Evolutionary conservation across 2,329 filamentous ascomycete genomes (phyloP), one percentile per base, ranked within the genome.

Genomic region (Trichoderma breve): DNA sequence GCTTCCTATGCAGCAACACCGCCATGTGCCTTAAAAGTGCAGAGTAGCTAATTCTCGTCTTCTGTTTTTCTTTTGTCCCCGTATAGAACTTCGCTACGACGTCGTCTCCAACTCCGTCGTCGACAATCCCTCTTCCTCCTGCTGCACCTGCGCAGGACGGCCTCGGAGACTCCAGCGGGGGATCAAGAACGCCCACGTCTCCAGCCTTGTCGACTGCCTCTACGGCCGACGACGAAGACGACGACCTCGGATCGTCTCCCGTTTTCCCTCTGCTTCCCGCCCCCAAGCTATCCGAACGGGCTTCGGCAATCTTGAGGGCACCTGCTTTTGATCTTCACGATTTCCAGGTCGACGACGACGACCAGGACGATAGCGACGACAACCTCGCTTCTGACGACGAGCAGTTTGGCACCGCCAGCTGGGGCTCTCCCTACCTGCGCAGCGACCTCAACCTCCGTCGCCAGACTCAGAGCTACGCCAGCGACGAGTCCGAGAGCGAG

Each of bases 361-460:
- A 73, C 60, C 32, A 58, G n/a, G 73, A 71, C 69, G 69, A 65
- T 24, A 55, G 47, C 18, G 69, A 70, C 58, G 58, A 57, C 32
- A 51, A 70, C 43, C 30, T 70, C 66, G 57, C 61, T 47, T 69
- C 69, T 15, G 71, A 61, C 55, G 71, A 71, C 66, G 74, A 57
- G 55, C 82, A 81, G 72, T 90, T 88, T 80, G 86, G 86, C 73
- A 96, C 93, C 61, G 92, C 94, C 63, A 95, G 92, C 80, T 97
- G 95, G 94, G 95, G 95, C 71, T 97, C 94, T 69, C 95, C 95
- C 26, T 97, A 97, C 82, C 91, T 92, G 70, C 87, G 87, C 73
- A 87, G 91, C 51, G 91, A 88, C 71, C 81, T 80, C 76, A 81
- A 86, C 73, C 82, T 86, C 70, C 85, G 85, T 67, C 82, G 82